These are phyloP conservation scores for Pythium dissotocum DNA, from an alignment of 352 stramenopile genomes.

Conservation along the genomic window DNA sequence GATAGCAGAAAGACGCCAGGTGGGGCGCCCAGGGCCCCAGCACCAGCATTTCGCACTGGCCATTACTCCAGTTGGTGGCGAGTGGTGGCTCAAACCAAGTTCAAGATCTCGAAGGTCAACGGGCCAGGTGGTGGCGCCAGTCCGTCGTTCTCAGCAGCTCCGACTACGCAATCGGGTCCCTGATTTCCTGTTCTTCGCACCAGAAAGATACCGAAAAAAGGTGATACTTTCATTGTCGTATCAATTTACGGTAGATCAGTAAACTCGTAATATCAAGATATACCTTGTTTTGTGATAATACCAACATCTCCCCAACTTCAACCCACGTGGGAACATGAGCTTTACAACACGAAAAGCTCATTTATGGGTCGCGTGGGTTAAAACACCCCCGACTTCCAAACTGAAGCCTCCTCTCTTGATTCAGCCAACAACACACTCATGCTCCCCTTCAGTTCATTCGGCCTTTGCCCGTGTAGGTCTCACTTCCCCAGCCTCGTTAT, in stretches of 20 bases:
- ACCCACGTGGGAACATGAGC: background rate
- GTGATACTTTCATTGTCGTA: background rate
- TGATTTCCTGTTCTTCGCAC: background rate
- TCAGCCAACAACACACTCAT: background rate
- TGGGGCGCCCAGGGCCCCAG: background rate
- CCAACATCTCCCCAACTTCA: background rate
- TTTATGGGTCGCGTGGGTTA: background rate
- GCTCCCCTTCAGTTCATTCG: background rate
- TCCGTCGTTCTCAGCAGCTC: background rate
- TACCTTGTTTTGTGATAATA: background rate
- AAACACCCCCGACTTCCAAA: background rate
- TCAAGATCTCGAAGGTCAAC: background rate
- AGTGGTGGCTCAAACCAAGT: background rate
- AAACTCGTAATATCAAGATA: background rate
- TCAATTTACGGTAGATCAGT: background rate
- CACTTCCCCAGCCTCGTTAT: background rate
- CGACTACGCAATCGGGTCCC: background rate
- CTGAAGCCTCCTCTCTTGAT: background rate
- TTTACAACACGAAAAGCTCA: background rate
- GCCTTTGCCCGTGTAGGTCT: background rate
- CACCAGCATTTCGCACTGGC: background rate
- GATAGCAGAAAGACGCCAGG: background rate
- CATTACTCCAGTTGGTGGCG: background rate
- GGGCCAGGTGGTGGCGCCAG: background rate
- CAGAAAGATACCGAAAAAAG: background rate